phyloP scores from a whole-genome alignment of 257 asterid species.

The Oldenlandia corymbosa region DNA sequence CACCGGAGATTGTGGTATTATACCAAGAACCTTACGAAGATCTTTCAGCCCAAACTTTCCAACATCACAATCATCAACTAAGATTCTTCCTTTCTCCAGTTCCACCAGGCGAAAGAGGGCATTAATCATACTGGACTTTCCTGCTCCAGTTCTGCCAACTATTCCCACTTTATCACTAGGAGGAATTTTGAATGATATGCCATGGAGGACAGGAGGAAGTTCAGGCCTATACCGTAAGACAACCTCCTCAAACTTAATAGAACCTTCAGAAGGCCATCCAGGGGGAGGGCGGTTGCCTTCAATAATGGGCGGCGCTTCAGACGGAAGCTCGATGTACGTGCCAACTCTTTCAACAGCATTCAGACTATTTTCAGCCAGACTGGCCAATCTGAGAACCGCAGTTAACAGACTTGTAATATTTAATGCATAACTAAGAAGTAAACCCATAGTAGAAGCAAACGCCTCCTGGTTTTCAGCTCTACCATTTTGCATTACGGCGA shows the following conservation, averaged over 20 bases:
- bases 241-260: conserved; percentile 68
- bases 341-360: conserved; percentile 96
- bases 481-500: conserved; percentile 89
- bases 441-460: conserved; percentile 96
- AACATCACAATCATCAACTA: conserved; percentile 71
- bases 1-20: conserved; percentile 95
- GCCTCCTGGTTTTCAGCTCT: conserved; percentile 80
- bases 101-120: conserved; percentile 91
- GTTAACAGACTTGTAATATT: conserved; percentile 80
- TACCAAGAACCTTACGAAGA: conserved; percentile 90
- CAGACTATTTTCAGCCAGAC: conserved; percentile 86
- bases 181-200: conserved; percentile 70
- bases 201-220: conserved; percentile 93
- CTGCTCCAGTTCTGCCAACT: conserved; percentile 98
- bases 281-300: conserved; percentile 89
- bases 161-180: conserved; percentile 93
- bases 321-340: conserved; percentile 78
- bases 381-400: conserved; percentile 78
- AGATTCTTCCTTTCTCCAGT: conserved; percentile 72
- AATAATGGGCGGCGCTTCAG: conserved; percentile 61
- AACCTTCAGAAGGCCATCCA: conserved; percentile 94
- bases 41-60: conserved; percentile 77
- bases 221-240: conserved; percentile 90
- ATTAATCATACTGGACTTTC: conserved; percentile 97
- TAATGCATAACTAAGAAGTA: conserved; percentile 86